Base-by-base conservation (phyloP, 2,329 filamentous ascomycete species). In the Raffaelea ambrosiae region DNA sequence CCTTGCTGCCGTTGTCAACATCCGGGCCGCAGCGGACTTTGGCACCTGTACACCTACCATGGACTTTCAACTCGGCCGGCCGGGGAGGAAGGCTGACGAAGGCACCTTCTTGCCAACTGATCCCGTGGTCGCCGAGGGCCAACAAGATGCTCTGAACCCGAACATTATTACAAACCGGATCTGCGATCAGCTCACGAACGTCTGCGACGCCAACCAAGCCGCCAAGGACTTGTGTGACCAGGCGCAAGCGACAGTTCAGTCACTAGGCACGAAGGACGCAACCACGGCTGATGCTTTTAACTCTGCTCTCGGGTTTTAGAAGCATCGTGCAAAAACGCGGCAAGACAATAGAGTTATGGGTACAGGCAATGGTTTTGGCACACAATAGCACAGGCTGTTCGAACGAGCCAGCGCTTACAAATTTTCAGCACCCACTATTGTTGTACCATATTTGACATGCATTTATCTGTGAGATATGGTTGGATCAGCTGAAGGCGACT, bases 161-260 rank as follows among this genome's bases (percentile, higher is more conserved):
- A 77, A 75, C 64, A 81, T 81, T 66, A 81, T 81, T 66, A 80
- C 74, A 57, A 80, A 78, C 64, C 69, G 74, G 18, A 72, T 81
- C 55, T 79, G 75, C 64, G 74, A 81, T 63, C 75, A 79, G 60
- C 66, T 81, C 48, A 73, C 66, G 51, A 81, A 80, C 60, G 73
- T 77, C 21, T 81, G 77, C 62, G 63, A 65, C n/a, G 77, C 77
- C 44, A 79, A 78, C 60, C 67, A 65, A 14, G 76, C 74, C 1
- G 77, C 76, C 31, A 68, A 71, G 45, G 59, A 67, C 16, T 62
- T 67, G 3, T 79, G 74, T 59, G 57, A 62, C 49, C 62, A 64
- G 33, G 76, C 73, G 3, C 62, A 77, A 57, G 67, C 71, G 1
- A 59, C 71, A 61, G 73, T 82, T 43, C 51, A 66, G 55, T 70